Evolutionary conservation across 1,139 yeast genomes (phyloP).

Genomic region (Geotrichum klebahnii): DNA sequence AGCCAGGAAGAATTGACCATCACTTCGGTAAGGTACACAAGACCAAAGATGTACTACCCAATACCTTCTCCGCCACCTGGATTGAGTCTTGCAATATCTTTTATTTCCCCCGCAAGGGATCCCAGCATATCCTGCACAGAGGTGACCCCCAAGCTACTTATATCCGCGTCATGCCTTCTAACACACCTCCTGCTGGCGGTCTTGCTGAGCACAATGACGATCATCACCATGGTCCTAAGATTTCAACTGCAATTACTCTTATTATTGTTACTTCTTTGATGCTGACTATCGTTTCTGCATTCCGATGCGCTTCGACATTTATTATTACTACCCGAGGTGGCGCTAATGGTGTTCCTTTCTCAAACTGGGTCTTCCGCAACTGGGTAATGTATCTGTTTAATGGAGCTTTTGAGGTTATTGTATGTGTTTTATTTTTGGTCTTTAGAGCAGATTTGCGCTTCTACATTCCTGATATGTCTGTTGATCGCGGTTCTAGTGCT

Average conservation of each 20-base stretch:
- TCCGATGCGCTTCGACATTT: constrained; percentile 56
- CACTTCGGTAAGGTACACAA: no score
- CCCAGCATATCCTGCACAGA: no score
- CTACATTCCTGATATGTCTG: constrained; percentile 59
- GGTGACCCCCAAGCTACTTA: no score
- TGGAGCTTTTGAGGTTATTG: constrained; percentile 59
- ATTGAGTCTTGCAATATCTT: constrained; percentile 58
- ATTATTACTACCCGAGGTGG: constrained; percentile 37
- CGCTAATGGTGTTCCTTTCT: constrained; percentile 31
- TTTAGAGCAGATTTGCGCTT: constrained; percentile 71
- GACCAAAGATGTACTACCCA: no score
- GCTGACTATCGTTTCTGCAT: constrained; percentile 54
- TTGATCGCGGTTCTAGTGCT: not conserved
- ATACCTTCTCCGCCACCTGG: constrained; percentile 77
- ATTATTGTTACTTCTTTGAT: constrained; percentile 51
- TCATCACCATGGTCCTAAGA: constrained; percentile 45
- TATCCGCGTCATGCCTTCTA: constrained; percentile 44
- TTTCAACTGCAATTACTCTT: constrained; percentile 44
- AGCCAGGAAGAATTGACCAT: constrained; percentile 57
- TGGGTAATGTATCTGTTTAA: constrained; percentile 63
- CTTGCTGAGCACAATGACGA: constrained; percentile 37
- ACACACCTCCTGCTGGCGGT: constrained; percentile 41
- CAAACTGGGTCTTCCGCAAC: constrained; percentile 48
- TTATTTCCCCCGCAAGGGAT: constrained; percentile 40
- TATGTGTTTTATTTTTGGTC: constrained; percentile 52